Conservation (phyloP, 768 basidiomycete genomes). For the Crepidotus variabilis region DNA sequence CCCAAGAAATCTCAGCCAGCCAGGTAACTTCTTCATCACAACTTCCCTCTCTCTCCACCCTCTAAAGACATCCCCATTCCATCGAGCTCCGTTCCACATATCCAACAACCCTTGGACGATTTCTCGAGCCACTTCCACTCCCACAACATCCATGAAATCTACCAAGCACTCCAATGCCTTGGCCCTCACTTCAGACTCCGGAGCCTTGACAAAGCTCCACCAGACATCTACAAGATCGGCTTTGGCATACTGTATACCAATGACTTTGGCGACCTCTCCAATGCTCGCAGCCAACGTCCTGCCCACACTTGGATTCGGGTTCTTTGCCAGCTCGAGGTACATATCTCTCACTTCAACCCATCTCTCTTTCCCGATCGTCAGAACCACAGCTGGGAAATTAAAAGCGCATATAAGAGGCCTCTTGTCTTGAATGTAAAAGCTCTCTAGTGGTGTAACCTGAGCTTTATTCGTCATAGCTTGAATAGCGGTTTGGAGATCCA, state of each 20-base stretch:
- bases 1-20: slow-evolving; percentile 39
- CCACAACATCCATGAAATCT: slow-evolving; percentile 52
- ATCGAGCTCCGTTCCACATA: slow-evolving; percentile 41
- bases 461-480: slow-evolving; percentile 6
- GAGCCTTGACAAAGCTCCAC: slow-evolving; percentile 51
- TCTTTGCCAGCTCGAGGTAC: slow-evolving; percentile 64
- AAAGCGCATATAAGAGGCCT: slow-evolving; percentile 80
- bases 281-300: slow-evolving; percentile 83
- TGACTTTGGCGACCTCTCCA: slow-evolving; percentile 84
- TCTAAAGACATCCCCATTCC: slow-evolving; percentile 54
- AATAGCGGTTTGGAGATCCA: slow-evolving; percentile 9
- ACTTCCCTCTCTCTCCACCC: slow-evolving; percentile 82
- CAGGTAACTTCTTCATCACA: slow-evolving; percentile 53
- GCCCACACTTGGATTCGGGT: slow-evolving; percentile 59
- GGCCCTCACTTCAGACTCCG: slow-evolving; percentile 68
- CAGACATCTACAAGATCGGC: slow-evolving; percentile 72
- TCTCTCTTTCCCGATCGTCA: slow-evolving; percentile 70
- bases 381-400: slow-evolving; percentile 87
- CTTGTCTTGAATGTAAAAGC: slow-evolving; percentile 61
- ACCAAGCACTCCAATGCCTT: slow-evolving; percentile 68
- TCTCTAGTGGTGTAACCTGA: slow-evolving; percentile 26
- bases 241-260: slow-evolving; percentile 66
- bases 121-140: slow-evolving; percentile 28
- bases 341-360: slow-evolving; percentile 72
- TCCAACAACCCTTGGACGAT: slow-evolving; percentile 37